These are phyloP conservation scores for Lipomyces yamadae DNA, from an alignment of 805 yeast genomes.

Conservation along the genomic window DNA sequence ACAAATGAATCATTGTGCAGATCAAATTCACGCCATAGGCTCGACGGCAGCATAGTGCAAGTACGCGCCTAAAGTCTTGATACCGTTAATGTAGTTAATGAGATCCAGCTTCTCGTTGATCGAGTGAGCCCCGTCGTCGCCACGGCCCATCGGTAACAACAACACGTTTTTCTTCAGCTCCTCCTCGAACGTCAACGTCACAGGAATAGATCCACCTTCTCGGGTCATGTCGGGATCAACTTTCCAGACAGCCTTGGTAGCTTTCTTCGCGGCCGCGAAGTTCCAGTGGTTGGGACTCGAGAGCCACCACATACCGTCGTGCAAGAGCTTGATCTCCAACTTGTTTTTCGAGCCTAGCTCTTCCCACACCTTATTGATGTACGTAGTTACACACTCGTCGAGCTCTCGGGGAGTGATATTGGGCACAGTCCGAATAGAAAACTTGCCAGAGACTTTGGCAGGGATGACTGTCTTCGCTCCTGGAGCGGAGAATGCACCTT, in stretches of 20 bases:
- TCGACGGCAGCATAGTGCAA: conserved; percentile 69
- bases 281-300: conserved; percentile 90
- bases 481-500: conserved; percentile 92
- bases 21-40: conserved; percentile 11
- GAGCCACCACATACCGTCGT: conserved; percentile 97
- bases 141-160: conserved; percentile 96
- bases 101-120: conserved; percentile 93
- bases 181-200: conserved; percentile 90
- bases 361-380: conserved; percentile 67
- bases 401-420: conserved; percentile 81
- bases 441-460: conserved; percentile 90
- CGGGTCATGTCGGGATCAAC: conserved; percentile 96
- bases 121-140: conserved; percentile 99
- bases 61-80: conserved; percentile 91
- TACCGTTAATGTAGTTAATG: conserved; percentile 88
- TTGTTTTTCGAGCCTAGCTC: conserved; percentile 78
- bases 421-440: conserved; percentile 97
- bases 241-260: conserved; percentile 93
- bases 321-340: conserved; percentile 73
- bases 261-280: conserved; percentile 91
- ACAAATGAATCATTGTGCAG: background rate
- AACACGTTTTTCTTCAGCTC: conserved; percentile 83
- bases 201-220: conserved; percentile 99
- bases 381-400: conserved; percentile 74
- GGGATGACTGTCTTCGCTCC: conserved; percentile 99